Evolutionary conservation across 352 stramenopile genomes (phyloP), one percentile per base, ranked within the genome.

Genomic region (Globisporangium rhizosaccharum): DNA sequence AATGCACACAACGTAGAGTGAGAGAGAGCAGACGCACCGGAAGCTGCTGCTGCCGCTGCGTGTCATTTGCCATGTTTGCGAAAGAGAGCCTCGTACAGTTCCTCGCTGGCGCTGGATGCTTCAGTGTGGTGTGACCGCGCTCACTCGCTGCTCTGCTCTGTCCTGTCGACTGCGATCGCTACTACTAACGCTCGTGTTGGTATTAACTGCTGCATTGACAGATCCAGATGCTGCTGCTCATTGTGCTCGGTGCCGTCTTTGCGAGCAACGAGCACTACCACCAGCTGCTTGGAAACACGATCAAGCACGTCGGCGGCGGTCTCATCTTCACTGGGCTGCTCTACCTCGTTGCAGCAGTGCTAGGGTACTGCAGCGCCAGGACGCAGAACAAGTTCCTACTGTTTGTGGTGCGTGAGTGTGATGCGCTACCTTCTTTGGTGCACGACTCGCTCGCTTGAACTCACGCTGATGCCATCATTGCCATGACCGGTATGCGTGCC

Each of bases 371-470:
- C 46, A 87, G 65, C 39, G 74, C 80, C 23, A 66, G 72, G 25
- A 80, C 80, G 37, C 79, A 87, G 39, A 92, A 92, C 70, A 92
- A 92, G 57, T 92, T 75, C 56, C 69, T 92, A 50, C 61, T 92
- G 30, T 65, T 90, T 28, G 37, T 84, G 55, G 74, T 79, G 59
- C 37, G 70, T 51, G 17, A 1, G 17, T 53, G 20, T 5, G 7
- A 14, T 53, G 48, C 6, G 51, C 11, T n/a, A n/a, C n/a, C n/a
- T n/a, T n/a, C n/a, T n/a, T n/a, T n/a, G n/a, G n/a, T n/a, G n/a
- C n/a, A n/a, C n/a, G n/a, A n/a, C n/a, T n/a, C n/a, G 3, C 23
- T 53, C 8, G 8, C 10, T 46, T 26, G 26, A 7, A 36, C 15
- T 36, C 20, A 12, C 33, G 4, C 28, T 55, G 23, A 4, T 33